phyloP scores from a whole-genome alignment of 345 rosid species.

The Sonneratia alba region DNA sequence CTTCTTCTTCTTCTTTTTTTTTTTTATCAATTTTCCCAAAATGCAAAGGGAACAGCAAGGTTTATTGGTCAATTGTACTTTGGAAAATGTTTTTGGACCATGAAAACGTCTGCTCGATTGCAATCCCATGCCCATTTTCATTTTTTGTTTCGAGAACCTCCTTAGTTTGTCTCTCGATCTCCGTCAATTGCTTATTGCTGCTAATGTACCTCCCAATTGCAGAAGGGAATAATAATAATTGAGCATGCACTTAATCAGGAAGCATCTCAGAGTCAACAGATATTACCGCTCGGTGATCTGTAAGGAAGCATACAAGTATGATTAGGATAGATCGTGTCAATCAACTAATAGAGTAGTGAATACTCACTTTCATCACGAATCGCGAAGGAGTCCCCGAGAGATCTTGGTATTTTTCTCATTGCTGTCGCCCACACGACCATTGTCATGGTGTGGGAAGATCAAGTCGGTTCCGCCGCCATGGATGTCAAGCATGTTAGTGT shows the following conservation, averaged over 20 bases:
- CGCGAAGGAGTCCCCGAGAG: constrained; percentile 58
- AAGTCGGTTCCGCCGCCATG: constrained; percentile 87
- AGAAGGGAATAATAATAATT: constrained; percentile 42
- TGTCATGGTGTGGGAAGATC: constrained; percentile 84
- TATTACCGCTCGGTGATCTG: constrained; percentile 66
- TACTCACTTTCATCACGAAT: constrained; percentile 43
- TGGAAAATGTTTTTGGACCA: too few species aligned
- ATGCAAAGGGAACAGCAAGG: neutral
- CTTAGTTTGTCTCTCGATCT: constrained; percentile 47
- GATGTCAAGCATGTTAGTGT: constrained; percentile 43
- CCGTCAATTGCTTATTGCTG: constrained; percentile 36
- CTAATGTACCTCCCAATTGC: constrained; percentile 68
- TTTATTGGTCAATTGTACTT: too few species aligned
- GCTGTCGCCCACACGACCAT: constrained; percentile 77
- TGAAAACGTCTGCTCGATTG: too few species aligned
- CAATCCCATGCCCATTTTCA: too few species aligned
- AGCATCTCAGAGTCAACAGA: constrained; percentile 73
- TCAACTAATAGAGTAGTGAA: neutral
- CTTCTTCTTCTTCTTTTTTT: too few species aligned
- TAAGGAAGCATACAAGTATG: constrained; percentile 7
- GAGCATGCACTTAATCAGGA: constrained; percentile 55
- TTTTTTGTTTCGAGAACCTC: constrained; percentile 30
- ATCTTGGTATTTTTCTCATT: constrained; percentile 76
- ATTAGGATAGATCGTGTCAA: neutral
- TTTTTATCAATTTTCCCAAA: neutral